A percentile compares a stretch with the other conserved stretches of the same genome.
These are phyloP conservation scores for Murraya koenigii DNA, from an alignment of 345 rosid genomes.

Conservation along the genomic window DNA sequence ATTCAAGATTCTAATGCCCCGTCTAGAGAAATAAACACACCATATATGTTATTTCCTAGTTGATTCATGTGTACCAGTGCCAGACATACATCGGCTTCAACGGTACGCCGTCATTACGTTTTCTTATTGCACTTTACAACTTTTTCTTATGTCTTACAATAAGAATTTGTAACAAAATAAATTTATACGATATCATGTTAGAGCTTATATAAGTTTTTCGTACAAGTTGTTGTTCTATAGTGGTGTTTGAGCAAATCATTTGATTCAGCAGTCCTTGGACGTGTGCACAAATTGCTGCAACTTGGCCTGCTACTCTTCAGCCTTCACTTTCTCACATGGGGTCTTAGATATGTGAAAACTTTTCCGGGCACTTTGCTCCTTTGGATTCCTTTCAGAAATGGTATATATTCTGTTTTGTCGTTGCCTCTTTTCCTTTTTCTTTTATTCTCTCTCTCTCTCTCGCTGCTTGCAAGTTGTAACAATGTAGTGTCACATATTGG, in stretches of 20 bases:
- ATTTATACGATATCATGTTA: no score
- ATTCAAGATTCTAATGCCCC: no score
- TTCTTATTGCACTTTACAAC: no score
- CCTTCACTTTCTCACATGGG: conserved; percentile 4
- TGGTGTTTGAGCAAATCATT: not conserved
- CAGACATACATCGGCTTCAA: no score
- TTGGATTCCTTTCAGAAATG: not conserved
- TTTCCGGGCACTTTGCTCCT: not conserved
- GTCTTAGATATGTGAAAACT: not conserved
- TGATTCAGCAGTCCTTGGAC: not conserved
- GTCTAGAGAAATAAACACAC: no score
- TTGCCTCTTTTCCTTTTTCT: not conserved
- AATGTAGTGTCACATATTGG: not conserved
- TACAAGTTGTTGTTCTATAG: not conserved
- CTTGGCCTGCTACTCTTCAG: not conserved
- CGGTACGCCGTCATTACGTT: no score
- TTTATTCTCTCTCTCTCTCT: no score
- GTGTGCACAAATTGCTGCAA: not conserved
- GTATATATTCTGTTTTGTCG: conserved; percentile 7
- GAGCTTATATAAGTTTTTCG: not conserved
- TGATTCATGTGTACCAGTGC: no score
- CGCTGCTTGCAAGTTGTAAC: not conserved
- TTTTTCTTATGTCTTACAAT: no score
- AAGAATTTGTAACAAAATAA: no score
- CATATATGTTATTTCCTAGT: no score